Percentiles rank a stretch among this genome's conserved stretches.
Evolutionary conservation across 306 rosid genomes (phyloP).

Genomic region (Citrullus mucosospermus): DNA sequence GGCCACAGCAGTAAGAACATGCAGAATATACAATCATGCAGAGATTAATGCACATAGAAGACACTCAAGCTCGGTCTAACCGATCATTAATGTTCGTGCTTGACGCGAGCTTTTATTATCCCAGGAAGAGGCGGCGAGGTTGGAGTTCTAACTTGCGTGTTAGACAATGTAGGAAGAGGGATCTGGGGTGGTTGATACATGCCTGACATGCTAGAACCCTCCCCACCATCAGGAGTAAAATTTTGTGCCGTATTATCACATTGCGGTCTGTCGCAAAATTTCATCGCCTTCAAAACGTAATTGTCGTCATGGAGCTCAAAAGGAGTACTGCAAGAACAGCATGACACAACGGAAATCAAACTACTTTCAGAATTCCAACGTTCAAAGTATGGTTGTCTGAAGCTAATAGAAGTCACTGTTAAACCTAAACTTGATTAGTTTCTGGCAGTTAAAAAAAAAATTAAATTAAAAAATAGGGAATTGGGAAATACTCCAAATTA

Average conservation of each 20-base stretch:
- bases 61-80: slow-evolving; percentile 5
- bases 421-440: neutral
- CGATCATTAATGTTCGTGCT: slow-evolving; percentile 59
- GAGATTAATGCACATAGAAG: slow-evolving; percentile 18
- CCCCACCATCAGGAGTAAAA: slow-evolving; percentile 44
- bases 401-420: neutral
- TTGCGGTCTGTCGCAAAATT: slow-evolving; percentile 53
- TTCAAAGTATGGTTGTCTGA: neutral
- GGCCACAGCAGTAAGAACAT: slow-evolving; percentile 30
- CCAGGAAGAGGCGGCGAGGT: slow-evolving; percentile 91
- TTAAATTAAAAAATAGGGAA: neutral
- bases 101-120: slow-evolving; percentile 81
- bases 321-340: slow-evolving; percentile 53
- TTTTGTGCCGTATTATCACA: slow-evolving; percentile 34
- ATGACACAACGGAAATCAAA: neutral
- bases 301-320: slow-evolving; percentile 97
- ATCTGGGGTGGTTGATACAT: slow-evolving; percentile 39
- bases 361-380: neutral
- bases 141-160: slow-evolving; percentile 49
- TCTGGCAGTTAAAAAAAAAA: neutral
- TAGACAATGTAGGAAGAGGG: slow-evolving; percentile 31
- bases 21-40: slow-evolving; percentile 54
- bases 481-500: neutral
- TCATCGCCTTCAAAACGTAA: slow-evolving; percentile 84
- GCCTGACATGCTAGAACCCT: slow-evolving; percentile 61